phyloP scores from a whole-genome alignment of 129 eudicot genomes.

The Tagetes erecta region DNA sequence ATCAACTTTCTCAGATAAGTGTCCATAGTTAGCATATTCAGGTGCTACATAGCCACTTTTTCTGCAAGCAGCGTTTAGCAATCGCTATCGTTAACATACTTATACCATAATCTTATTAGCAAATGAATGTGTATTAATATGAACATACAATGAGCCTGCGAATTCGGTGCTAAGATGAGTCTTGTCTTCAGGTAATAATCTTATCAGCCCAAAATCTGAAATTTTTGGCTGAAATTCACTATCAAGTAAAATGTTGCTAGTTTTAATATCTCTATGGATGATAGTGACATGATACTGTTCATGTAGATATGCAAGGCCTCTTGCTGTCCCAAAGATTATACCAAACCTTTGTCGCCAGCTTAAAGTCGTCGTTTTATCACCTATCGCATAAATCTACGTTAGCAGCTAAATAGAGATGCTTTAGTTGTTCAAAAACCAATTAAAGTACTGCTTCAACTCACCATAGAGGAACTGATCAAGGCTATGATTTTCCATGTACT shows the following conservation, averaged over 20 bases:
- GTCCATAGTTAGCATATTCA: slow-evolving; percentile 70
- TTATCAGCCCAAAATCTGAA: slow-evolving; percentile 72
- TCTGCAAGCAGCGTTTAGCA: neutral
- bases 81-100: neutral
- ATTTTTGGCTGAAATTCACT: slow-evolving; percentile 59
- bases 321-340: slow-evolving; percentile 60
- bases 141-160: slow-evolving; percentile 62
- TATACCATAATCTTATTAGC: neutral
- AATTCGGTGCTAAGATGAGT: slow-evolving; percentile 65
- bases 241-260: slow-evolving; percentile 68
- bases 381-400: slow-evolving; percentile 28
- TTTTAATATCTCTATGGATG: slow-evolving; percentile 74
- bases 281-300: slow-evolving; percentile 72
- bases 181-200: slow-evolving; percentile 63
- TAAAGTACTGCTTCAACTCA: slow-evolving; percentile 1
- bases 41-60: slow-evolving; percentile 70
- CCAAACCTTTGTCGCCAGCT: slow-evolving; percentile 62
- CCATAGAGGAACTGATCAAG: slow-evolving; percentile 66
- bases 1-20: slow-evolving; percentile 70
- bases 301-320: slow-evolving; percentile 80
- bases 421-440: neutral
- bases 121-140: neutral
- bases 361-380: slow-evolving; percentile 44
- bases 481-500: slow-evolving; percentile 74
- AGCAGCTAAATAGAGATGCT: neutral